These are phyloP conservation scores for Syzygium aromaticum DNA, from an alignment of 345 rosid species.

Conservation along the genomic window DNA sequence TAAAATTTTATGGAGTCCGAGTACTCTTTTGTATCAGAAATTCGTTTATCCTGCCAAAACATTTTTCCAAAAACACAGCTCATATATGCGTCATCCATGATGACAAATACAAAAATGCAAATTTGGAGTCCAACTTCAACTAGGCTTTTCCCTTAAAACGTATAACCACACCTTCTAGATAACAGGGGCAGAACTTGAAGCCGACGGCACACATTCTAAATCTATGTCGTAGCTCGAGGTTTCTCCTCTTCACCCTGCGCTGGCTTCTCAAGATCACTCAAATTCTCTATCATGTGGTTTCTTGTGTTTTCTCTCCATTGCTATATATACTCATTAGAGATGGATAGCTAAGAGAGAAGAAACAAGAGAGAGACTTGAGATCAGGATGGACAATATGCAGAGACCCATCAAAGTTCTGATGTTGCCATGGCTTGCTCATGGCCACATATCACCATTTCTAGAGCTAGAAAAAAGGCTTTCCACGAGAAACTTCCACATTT, in stretches of 20 bases:
- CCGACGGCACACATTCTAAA: not conserved
- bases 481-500: constrained; percentile 12
- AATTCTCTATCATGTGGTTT: not conserved
- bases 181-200: not conserved
- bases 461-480: constrained; percentile 27
- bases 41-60: not conserved
- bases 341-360: not conserved
- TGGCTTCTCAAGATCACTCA: not conserved
- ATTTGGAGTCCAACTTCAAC: not conserved
- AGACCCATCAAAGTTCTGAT: constrained; percentile 10
- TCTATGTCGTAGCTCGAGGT: not conserved
- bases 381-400: not conserved
- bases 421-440: constrained; percentile 34
- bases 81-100: not conserved
- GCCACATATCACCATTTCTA: constrained; percentile 24
- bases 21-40: not conserved
- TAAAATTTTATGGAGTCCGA: not conserved
- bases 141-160: not conserved
- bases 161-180: not conserved
- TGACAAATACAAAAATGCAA: not conserved
- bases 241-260: not conserved
- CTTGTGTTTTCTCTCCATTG: not conserved
- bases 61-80: not conserved
- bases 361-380: not conserved
- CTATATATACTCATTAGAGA: not conserved